A percentile compares a stretch with the other conserved stretches of the same genome.
phyloP scores from a whole-genome alignment of 352 stramenopile genomes.

The Pythium insidiosum region DNA sequence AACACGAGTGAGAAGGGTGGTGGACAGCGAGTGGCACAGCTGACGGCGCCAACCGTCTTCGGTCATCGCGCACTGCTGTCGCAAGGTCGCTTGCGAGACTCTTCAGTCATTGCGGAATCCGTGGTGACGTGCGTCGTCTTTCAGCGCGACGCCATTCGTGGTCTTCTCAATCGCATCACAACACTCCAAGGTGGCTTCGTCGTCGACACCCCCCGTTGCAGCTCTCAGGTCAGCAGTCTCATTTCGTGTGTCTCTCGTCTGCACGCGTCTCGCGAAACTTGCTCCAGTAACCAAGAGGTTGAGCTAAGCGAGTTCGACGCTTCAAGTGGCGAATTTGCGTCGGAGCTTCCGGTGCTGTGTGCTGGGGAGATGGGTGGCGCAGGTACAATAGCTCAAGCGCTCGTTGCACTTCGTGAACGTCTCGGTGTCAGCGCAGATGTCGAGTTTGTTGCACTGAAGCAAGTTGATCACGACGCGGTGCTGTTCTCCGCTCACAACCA shows the following conservation, averaged over 20 bases:
- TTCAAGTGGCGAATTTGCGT: too few relatives aligned
- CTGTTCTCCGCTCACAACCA: too few relatives aligned
- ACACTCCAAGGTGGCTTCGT: conserved; percentile 1
- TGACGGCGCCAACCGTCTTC: not conserved
- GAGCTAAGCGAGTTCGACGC: not conserved
- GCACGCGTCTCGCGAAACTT: not conserved
- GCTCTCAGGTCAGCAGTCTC: not conserved
- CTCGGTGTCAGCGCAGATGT: too few relatives aligned
- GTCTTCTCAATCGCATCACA: not conserved
- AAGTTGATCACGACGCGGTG: too few relatives aligned
- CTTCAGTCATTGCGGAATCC: not conserved
- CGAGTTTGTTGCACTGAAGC: too few relatives aligned
- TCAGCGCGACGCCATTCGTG: not conserved
- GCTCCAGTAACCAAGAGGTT: not conserved
- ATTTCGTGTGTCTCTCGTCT: not conserved
- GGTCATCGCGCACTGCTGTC: not conserved
- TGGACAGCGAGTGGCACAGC: not conserved
- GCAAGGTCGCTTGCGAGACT: too few relatives aligned
- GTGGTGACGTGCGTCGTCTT: not conserved
- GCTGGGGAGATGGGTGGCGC: not conserved
- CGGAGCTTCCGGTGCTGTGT: too few relatives aligned
- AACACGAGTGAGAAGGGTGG: not conserved
- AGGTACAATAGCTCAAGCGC: too few relatives aligned
- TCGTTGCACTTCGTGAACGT: too few relatives aligned
- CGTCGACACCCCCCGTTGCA: not conserved